A percentile compares a stretch with the other conserved stretches of the same genome.
Evolutionary conservation across 108 stramenopile genomes (phyloP).

Genomic region (Nannochloropsis oceanica): DNA sequence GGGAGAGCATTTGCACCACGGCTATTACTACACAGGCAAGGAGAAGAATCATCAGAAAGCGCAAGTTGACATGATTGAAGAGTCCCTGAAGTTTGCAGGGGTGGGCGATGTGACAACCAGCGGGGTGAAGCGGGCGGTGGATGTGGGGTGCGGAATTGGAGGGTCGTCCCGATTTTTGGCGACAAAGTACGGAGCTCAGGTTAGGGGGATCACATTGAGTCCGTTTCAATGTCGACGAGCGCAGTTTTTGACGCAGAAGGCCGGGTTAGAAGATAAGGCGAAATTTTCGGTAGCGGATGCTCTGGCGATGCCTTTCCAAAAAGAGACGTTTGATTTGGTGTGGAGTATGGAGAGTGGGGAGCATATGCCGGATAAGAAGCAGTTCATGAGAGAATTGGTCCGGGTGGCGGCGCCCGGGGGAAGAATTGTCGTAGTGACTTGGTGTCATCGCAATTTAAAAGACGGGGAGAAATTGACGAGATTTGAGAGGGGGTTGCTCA

Average conservation of each 20-base stretch:
- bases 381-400: constrained; percentile 71
- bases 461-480: constrained; percentile 40
- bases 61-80: constrained; percentile 80
- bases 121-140: constrained; percentile 8
- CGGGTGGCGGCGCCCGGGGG: constrained; percentile 37
- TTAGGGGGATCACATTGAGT: constrained; percentile 69
- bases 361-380: constrained; percentile 90
- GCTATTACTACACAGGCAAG: constrained; percentile 24
- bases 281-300: constrained; percentile 71
- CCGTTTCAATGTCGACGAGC: constrained; percentile 71
- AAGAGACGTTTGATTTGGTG: constrained; percentile 71
- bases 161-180: constrained; percentile 71
- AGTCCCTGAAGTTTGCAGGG: constrained; percentile 66
- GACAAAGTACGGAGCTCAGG: constrained; percentile 49
- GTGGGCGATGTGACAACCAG: constrained; percentile 17
- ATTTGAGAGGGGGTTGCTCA: constrained; percentile 43
- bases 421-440: constrained; percentile 73
- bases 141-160: constrained; percentile 79
- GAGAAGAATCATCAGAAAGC: constrained; percentile 26
- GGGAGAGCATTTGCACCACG: constrained; percentile 62
- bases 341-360: constrained; percentile 85
- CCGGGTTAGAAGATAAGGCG: constrained; percentile 51
- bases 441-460: constrained; percentile 80
- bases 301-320: constrained; percentile 65
- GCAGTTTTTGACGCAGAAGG: constrained; percentile 40